A percentile compares a stretch with the other conserved stretches of the same genome.
phyloP scores from a whole-genome alignment of 2,329 filamentous ascomycete genomes.

The Byssochlamys sp. region DNA sequence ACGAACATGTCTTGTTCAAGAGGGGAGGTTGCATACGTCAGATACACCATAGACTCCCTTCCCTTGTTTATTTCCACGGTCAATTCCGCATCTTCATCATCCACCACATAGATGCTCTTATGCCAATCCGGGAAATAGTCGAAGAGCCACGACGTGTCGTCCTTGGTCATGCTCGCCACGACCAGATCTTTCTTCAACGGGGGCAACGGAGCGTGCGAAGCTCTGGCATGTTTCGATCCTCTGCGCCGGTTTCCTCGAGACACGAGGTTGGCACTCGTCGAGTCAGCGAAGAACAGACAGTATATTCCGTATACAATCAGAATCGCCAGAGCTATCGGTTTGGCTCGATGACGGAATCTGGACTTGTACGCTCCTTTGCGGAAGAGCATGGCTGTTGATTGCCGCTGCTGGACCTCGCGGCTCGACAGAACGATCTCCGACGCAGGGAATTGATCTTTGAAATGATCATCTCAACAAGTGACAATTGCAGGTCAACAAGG shows the following conservation, averaged over 20 bases:
- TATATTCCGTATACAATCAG: slow-evolving; percentile 24
- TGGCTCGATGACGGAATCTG: slow-evolving; percentile 25
- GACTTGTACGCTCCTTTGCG: slow-evolving; percentile 24
- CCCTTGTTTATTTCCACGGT: slow-evolving; percentile 40
- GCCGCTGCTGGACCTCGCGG: background rate
- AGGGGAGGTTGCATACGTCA: slow-evolving; percentile 24
- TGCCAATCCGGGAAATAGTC: slow-evolving; percentile 38
- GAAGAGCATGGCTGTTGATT: slow-evolving; percentile 19
- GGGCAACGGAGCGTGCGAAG: slow-evolving; percentile 1
- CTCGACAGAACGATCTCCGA: background rate
- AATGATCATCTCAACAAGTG: background rate
- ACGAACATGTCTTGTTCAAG: background rate
- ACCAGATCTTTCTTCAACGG: slow-evolving; percentile 22
- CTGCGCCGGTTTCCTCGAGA: background rate
- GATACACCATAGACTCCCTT: slow-evolving; percentile 36
- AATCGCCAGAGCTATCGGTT: slow-evolving; percentile 25
- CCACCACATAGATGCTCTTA: slow-evolving; percentile 47
- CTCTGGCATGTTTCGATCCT: background rate
- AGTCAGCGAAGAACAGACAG: slow-evolving; percentile 22
- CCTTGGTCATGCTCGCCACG: slow-evolving; percentile 30
- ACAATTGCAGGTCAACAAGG: background rate
- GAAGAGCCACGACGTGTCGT: slow-evolving; percentile 32
- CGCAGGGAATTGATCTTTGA: background rate
- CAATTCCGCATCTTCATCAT: slow-evolving; percentile 39
- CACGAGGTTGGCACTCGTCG: background rate